Conservation (phyloP, 805 yeast species). For the Schizosaccharomyces lindneri region DNA sequence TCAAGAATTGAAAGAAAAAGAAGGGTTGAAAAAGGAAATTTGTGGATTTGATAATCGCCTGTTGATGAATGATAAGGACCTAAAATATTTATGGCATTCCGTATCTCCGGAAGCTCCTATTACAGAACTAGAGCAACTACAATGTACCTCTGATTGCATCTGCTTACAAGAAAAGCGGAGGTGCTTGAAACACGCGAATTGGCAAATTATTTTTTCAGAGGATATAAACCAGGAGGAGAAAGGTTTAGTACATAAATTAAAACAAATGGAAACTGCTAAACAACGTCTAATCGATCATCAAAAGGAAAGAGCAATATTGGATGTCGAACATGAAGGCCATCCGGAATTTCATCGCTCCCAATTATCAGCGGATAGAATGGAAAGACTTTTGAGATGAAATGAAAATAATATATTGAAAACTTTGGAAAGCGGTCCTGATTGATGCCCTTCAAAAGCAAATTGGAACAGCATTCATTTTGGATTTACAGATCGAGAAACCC, state of each 20-base stretch:
- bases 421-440: neutral
- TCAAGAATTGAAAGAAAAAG: neutral
- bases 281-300: neutral
- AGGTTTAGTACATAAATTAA: neutral
- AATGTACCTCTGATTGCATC: conserved; percentile 3
- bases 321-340: neutral
- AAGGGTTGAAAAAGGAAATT: conserved; percentile 9
- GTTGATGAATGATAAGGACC: conserved; percentile 3
- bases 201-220: conserved; percentile 9
- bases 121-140: neutral
- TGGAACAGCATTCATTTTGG: too few species aligned
- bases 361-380: neutral
- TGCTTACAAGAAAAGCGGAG: conserved; percentile 8
- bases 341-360: neutral
- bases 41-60: conserved; percentile 11
- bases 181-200: conserved; percentile 7
- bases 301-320: neutral
- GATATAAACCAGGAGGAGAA: conserved; percentile 7
- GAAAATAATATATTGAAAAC: neutral
- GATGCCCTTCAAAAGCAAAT: too few species aligned
- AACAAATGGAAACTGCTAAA: neutral
- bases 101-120: neutral
- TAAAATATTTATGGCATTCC: neutral
- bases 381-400: neutral
- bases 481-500: too few species aligned